Evolutionary conservation across 257 asterid genomes (phyloP), one percentile per base, ranked within the genome.

Genomic region (Penstemon barbatus): DNA sequence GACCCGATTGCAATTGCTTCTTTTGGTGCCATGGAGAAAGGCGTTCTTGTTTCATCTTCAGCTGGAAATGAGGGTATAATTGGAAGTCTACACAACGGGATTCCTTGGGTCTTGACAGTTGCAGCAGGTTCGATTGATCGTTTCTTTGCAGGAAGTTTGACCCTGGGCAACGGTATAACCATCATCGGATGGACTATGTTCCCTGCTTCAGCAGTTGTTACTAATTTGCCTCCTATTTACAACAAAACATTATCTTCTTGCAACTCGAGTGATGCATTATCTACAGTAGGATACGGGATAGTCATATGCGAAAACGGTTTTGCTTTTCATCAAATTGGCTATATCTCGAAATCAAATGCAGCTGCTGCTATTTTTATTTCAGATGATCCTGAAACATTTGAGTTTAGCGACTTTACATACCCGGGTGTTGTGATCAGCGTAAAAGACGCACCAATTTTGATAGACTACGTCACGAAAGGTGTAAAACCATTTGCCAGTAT

Each of bases 81-180:
- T 0, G 73, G 63, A 3, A 63, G 75, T 3, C 43, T 83, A 39
- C 72, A 45, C 6, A 73, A 80, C 3, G 84, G 78, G 4, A 73
- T 76, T 15, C 86, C 88, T 0, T 83, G 88, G 88, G 78, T 65
- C 0, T 37, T 78, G 0, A 46, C 72, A 4, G 82, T 75, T 2
- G 86, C 77, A 0, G 57, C 85, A 3, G 88, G 89, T 6, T 71
- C 84, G 0, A 18, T 83, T 5, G 86, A 81, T 12, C 75, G 89
- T 0, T 75, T 62, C 69, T 78, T 78, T 39, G 15, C 72, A 0
- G 85, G 85, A 4, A 66, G 50, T 0, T 12, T 83, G 37, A 63
- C 74, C 4, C 75, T 83, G 0, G 80, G 83, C 4, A 72, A 77
- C 9, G 83, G 83, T 0, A 36, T 11, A 9, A 15, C 64, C 11